A percentile compares a stretch with the other conserved stretches of the same genome.
Conservation (phyloP, 2,329 filamentous ascomycete species). For the Fusarium kyushuense region DNA sequence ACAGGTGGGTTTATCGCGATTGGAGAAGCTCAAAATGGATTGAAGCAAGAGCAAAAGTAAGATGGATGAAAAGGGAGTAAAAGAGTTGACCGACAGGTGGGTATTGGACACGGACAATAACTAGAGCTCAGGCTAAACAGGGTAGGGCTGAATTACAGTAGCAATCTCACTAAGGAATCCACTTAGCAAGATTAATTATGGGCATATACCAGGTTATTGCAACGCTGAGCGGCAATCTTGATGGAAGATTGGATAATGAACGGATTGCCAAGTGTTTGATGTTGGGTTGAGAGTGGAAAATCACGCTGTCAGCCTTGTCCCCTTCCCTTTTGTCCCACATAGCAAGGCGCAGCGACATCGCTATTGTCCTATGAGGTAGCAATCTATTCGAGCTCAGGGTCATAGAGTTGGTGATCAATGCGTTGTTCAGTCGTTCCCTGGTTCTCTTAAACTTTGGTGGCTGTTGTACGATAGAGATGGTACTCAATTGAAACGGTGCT, state of each 20-base stretch:
- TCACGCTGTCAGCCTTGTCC: background rate
- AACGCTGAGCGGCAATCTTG: background rate
- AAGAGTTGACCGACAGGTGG: background rate
- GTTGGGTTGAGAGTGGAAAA: background rate
- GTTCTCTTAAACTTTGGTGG: background rate
- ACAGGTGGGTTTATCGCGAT: background rate
- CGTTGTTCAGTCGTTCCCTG: background rate
- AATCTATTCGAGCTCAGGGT: background rate
- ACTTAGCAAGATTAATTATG: background rate
- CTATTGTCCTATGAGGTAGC: background rate
- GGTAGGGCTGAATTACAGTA: constrained; percentile 22
- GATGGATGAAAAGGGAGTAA: background rate
- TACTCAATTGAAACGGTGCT: background rate
- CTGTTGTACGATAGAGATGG: background rate
- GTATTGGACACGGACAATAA: background rate
- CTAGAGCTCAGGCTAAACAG: background rate
- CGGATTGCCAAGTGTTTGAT: background rate
- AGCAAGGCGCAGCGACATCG: background rate
- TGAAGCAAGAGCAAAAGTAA: background rate
- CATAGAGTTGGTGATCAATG: background rate
- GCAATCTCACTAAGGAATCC: background rate
- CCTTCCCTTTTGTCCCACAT: background rate
- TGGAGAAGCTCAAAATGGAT: background rate
- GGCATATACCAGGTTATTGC: background rate
- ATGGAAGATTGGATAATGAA: background rate